phyloP scores from a whole-genome alignment of 345 rosid species.

The Salix dunnii region DNA sequence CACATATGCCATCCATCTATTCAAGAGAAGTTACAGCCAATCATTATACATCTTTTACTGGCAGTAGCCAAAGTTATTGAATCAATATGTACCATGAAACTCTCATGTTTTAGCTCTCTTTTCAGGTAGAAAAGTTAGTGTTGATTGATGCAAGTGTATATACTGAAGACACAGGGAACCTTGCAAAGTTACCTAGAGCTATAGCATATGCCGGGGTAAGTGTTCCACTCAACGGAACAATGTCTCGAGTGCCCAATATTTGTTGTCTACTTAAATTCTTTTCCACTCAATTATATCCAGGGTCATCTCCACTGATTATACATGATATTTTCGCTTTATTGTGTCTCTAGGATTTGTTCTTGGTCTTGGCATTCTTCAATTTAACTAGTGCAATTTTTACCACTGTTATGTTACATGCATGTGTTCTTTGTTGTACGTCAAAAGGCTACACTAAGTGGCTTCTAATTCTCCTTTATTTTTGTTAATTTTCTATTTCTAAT shows the following conservation, averaged over 20 bases:
- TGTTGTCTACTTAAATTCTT: not conserved
- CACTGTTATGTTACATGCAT: no score
- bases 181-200: slow-evolving; percentile 64
- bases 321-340: not conserved
- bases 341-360: not conserved
- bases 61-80: not conserved
- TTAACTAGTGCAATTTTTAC: no score
- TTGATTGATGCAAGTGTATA: slow-evolving; percentile 90
- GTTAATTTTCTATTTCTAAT: no score
- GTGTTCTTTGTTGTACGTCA: no score
- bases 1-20: not conserved
- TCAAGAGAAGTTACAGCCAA: slow-evolving; percentile 1
- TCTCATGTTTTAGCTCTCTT: not conserved
- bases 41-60: not conserved
- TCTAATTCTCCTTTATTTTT: no score
- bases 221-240: slow-evolving; percentile 14
- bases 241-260: not conserved
- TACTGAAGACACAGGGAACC: slow-evolving; percentile 82
- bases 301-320: not conserved
- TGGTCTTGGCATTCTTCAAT: not conserved
- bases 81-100: not conserved
- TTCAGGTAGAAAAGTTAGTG: slow-evolving; percentile 70
- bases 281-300: not conserved
- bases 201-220: slow-evolving; percentile 85
- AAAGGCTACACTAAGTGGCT: no score